A percentile compares a stretch with the other conserved stretches of the same genome.
These are phyloP conservation scores for Neurospora sp. DNA, from an alignment of 495 filamentous ascomycete genomes.

Conservation along the genomic window DNA sequence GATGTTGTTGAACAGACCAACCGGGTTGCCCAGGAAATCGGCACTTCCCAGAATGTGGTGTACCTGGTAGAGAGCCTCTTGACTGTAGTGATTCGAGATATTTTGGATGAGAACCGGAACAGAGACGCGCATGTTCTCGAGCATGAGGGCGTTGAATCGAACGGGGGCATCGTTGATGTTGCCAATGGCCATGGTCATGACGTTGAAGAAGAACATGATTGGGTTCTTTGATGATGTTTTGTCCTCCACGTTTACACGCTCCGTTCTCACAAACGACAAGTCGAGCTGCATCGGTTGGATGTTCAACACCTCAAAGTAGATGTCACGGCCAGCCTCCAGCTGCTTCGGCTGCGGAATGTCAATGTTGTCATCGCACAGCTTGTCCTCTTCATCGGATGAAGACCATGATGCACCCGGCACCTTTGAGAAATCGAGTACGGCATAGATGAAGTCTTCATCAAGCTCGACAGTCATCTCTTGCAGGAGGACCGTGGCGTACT, in stretches of 20 bases:
- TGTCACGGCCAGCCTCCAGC: slow-evolving; percentile 73
- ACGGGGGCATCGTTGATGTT: slow-evolving; percentile 97
- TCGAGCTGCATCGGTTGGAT: slow-evolving; percentile 97
- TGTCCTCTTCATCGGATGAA: slow-evolving; percentile 66
- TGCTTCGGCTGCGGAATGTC: slow-evolving; percentile 88
- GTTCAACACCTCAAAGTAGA: slow-evolving; percentile 95
- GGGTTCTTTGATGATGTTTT: slow-evolving; percentile 82
- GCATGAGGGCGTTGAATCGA: slow-evolving; percentile 81
- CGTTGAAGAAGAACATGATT: slow-evolving; percentile 95
- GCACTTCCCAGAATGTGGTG: slow-evolving; percentile 95
- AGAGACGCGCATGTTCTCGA: slow-evolving; percentile 92
- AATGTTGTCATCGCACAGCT: slow-evolving; percentile 77
- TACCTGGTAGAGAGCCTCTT: slow-evolving; percentile 88
- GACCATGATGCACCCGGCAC: slow-evolving; percentile 89
- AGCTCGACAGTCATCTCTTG: slow-evolving; percentile 98
- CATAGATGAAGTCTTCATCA: slow-evolving; percentile 96
- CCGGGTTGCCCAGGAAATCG: slow-evolving; percentile 97
- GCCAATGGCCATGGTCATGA: slow-evolving; percentile 97
- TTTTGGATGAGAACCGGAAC: slow-evolving; percentile 72
- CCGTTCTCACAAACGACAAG: slow-evolving; percentile 92
- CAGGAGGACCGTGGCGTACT: slow-evolving; percentile 85
- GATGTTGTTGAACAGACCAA: slow-evolving; percentile 96
- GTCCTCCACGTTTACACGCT: slow-evolving; percentile 92
- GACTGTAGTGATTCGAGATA: slow-evolving; percentile 86
- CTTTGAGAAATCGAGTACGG: slow-evolving; percentile 90